A percentile compares a stretch with the other conserved stretches of the same genome.
These are phyloP conservation scores for Mikania micrantha DNA, from an alignment of 129 eudicot genomes.

Conservation along the genomic window DNA sequence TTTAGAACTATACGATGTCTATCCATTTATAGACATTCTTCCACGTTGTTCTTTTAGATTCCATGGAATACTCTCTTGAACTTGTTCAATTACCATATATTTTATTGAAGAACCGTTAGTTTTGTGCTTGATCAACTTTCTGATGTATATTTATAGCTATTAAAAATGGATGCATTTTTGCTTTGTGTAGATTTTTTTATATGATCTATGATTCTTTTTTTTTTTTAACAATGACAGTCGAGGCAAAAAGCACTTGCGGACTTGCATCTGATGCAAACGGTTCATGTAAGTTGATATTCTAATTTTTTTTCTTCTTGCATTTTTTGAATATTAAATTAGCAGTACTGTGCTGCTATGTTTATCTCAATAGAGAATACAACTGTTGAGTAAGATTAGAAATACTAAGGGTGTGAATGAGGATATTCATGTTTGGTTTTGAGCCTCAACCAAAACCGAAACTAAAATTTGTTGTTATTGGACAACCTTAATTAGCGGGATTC, in stretches of 20 bases:
- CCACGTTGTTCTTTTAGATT: background rate
- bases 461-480: no score
- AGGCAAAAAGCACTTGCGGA: constrained; percentile 88
- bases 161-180: background rate
- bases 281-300: constrained; percentile 56
- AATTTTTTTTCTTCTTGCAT: background rate
- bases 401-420: background rate
- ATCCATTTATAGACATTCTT: background rate
- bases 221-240: constrained; percentile 53
- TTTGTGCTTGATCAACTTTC: background rate
- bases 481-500: no score
- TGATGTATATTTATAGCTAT: background rate
- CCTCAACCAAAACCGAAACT: no score
- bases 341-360: background rate
- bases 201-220: constrained; percentile 3
- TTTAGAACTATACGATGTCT: background rate
- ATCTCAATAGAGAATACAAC: background rate
- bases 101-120: background rate
- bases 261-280: constrained; percentile 76
- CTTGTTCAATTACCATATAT: background rate
- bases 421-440: background rate
- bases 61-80: background rate
- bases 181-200: background rate
- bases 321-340: background rate
- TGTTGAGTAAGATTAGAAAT: background rate